Conservation (phyloP, 768 basidiomycete genomes). For the Sutorius australiensis region DNA sequence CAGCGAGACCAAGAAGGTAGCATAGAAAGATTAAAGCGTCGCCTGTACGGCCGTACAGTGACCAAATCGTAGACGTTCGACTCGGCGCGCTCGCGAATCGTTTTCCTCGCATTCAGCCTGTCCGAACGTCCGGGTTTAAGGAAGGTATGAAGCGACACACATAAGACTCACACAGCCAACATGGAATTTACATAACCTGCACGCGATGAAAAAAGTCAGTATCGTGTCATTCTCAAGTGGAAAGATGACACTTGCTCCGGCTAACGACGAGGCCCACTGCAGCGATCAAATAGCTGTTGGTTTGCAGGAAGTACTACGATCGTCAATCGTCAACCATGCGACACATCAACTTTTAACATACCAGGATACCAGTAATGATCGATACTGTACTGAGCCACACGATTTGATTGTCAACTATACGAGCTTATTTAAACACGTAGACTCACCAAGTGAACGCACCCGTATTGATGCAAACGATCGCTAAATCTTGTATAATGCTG, state of each 20-base stretch:
- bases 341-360: not conserved
- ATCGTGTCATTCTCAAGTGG: not conserved
- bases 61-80: not conserved
- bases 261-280: not conserved
- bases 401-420: not conserved
- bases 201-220: not conserved
- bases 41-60: not conserved
- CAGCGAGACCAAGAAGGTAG: no score
- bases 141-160: not conserved
- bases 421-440: not conserved
- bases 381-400: not conserved
- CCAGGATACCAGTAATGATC: not conserved
- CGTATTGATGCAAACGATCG: constrained; percentile 12
- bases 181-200: constrained; percentile 16
- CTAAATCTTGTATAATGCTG: constrained; percentile 6
- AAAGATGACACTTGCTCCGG: constrained; percentile 2
- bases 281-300: not conserved
- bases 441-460: constrained; percentile 13
- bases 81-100: constrained; percentile 4
- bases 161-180: constrained; percentile 10
- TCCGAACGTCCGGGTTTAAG: not conserved
- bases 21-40: not conserved
- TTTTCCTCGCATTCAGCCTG: constrained; percentile 13
- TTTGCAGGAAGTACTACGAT: constrained; percentile 4
- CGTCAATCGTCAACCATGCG: not conserved